Base-by-base conservation (phyloP, 768 basidiomycete genomes). In the Phlebiopsis flavidoalba region DNA sequence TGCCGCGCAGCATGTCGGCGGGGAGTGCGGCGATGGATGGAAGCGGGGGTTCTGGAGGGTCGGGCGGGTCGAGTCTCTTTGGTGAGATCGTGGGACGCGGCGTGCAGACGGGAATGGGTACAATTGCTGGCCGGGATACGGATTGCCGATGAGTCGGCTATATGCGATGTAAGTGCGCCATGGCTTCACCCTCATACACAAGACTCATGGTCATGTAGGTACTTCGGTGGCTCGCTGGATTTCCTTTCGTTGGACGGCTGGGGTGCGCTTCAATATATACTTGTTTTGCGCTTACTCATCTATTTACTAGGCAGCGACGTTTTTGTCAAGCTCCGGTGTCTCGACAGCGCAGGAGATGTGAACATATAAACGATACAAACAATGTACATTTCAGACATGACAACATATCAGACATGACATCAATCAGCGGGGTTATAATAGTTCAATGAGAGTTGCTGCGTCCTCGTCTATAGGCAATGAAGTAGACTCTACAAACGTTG, bases 111-210 rank as follows among this genome's bases (percentile, higher is more conserved):
- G 91, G 90, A 14, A 76, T 94, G 68, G 93, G 93, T n/a, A 92
- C 91, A 3, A 89, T 95, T 60, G 93, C 93, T 7, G 93, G 93
- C 0, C 95, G 33, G 93, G 93, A 1, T 95, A 94, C 64, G 93
- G 93, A 0, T 74, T 91, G 57, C 89, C 89, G 11, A 90, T 91
- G 89, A 89, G 88, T 71, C 80, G 79, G 59, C 70, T 91, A 52
- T 89, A 90, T 66, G 85, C 88, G 15, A 83, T 76, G 81, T 85
- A 62, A 57, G 79, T 69, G 55, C 1, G 45, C 14, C 37, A n/a
- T 53, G 40, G 17, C 40, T 65, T 65, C 68, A 5, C 62, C 67
- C 7, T 58, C 71, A 36, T 60, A 67, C 14, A 10, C 35, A 24
- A 26, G 19, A 12, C 57, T 56, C 6, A 50, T n/a, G n/a, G n/a